Conservation (phyloP, 1,284 basidiomycete species). For the Papiliotrema nemorosa region DNA sequence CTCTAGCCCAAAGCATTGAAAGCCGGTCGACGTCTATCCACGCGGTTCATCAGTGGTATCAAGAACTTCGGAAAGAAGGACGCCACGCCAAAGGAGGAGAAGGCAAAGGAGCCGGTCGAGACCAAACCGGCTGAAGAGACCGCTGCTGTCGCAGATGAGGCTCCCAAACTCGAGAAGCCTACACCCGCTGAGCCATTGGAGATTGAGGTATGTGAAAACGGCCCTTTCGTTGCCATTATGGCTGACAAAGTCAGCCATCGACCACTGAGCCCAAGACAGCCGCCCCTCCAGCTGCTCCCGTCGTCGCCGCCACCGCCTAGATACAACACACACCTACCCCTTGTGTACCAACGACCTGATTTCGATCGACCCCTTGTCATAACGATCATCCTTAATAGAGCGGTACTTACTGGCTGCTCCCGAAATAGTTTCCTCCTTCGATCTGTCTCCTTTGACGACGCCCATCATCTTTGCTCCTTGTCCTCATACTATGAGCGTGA, state of each 20-base stretch:
- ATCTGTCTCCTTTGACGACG: neutral
- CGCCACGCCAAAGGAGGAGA: conserved; percentile 26
- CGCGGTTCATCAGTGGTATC: conserved; percentile 39
- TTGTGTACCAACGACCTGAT: neutral
- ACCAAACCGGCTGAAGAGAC: conserved; percentile 10
- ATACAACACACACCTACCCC: neutral
- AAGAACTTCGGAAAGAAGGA: conserved; percentile 34
- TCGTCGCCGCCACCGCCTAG: conserved; percentile 2
- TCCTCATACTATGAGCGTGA: too few species aligned
- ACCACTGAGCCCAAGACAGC: neutral
- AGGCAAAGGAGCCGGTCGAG: conserved; percentile 20
- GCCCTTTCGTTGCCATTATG: neutral
- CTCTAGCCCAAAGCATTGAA: conserved; percentile 31
- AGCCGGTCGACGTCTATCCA: conserved; percentile 42
- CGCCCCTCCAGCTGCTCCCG: conserved; percentile 6
- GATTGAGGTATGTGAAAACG: conserved; percentile 42
- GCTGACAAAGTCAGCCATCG: conserved; percentile 11
- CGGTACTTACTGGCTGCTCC: neutral
- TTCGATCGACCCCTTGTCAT: neutral
- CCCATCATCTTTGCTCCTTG: neutral
- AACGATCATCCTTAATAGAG: neutral
- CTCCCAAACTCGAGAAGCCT: conserved; percentile 42
- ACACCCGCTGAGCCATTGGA: conserved; percentile 37
- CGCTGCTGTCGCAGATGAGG: conserved; percentile 18
- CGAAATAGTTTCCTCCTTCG: neutral